Evolutionary conservation across 1,284 basidiomycete species (phyloP).

Genomic region (Golubevia sp.): DNA sequence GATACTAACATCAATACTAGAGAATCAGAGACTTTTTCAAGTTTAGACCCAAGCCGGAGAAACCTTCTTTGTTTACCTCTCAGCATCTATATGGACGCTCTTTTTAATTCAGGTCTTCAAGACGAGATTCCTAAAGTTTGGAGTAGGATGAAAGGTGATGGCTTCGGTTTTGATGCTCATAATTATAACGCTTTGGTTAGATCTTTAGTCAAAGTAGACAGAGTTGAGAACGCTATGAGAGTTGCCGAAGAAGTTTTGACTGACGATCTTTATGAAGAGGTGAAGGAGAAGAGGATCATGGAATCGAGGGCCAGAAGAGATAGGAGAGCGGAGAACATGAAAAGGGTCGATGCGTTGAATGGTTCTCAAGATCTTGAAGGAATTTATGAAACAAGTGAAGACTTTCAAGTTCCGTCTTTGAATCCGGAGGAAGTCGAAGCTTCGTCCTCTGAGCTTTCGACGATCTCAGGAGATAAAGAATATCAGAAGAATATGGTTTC

Average conservation of each 20-base stretch:
- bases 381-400: too few species aligned
- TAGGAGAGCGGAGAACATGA: too few species aligned
- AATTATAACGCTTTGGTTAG: constrained; percentile 89
- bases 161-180: constrained; percentile 82
- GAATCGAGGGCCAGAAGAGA: too few species aligned
- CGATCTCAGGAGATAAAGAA: too few species aligned
- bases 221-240: constrained; percentile 79
- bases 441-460: too few species aligned
- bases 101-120: constrained; percentile 65
- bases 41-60: constrained; percentile 42
- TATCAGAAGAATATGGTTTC: too few species aligned
- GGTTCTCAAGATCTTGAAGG: too few species aligned
- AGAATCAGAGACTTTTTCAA: background rate
- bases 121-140: constrained; percentile 73
- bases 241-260: constrained; percentile 77
- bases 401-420: too few species aligned
- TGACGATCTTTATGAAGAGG: background rate
- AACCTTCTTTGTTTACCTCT: constrained; percentile 77
- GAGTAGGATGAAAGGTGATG: constrained; percentile 70
- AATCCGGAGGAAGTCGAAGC: too few species aligned
- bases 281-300: too few species aligned
- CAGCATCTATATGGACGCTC: constrained; percentile 79
- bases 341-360: too few species aligned
- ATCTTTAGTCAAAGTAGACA: constrained; percentile 77
- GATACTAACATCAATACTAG: background rate